phyloP scores from a whole-genome alignment of 1,284 basidiomycete genomes.

The Ceratobasidium sp. region DNA sequence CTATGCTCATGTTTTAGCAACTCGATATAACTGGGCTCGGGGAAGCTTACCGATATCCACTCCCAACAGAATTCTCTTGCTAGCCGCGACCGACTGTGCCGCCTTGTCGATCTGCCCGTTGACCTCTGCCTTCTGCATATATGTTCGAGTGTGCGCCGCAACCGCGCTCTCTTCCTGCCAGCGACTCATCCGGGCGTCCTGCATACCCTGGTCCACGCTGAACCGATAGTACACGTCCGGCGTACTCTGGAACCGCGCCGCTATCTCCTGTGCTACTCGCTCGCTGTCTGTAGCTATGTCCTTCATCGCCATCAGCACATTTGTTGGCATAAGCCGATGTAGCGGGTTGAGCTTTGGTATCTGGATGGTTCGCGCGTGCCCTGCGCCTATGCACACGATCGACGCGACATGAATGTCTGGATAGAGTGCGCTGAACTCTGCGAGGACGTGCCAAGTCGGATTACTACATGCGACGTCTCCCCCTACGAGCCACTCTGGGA shows the following conservation, averaged over 20 bases:
- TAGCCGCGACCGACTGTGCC: neutral
- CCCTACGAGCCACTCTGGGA: neutral
- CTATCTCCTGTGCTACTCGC: conserved; percentile 24
- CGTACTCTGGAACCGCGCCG: neutral
- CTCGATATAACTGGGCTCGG: too few relatives aligned
- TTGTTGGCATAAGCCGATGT: neutral
- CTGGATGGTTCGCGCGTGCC: conserved; percentile 15
- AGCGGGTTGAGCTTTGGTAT: neutral
- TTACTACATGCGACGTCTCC: conserved; percentile 11
- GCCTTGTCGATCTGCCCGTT: neutral
- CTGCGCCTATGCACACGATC: conserved; percentile 15
- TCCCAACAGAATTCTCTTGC: neutral
- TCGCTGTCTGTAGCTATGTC: conserved; percentile 1
- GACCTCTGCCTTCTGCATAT: neutral
- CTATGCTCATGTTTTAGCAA: neutral
- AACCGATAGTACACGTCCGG: conserved; percentile 1
- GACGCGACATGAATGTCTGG: neutral
- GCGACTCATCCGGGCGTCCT: neutral
- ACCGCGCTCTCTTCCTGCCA: conserved; percentile 1
- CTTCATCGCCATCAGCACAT: neutral
- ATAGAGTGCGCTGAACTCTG: neutral
- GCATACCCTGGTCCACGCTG: conserved; percentile 18
- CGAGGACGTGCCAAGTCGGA: neutral
- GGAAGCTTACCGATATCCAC: neutral
- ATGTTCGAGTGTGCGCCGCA: neutral